phyloP scores from a whole-genome alignment of 2,329 filamentous ascomycete genomes.

The Colletotrichum paranaense region DNA sequence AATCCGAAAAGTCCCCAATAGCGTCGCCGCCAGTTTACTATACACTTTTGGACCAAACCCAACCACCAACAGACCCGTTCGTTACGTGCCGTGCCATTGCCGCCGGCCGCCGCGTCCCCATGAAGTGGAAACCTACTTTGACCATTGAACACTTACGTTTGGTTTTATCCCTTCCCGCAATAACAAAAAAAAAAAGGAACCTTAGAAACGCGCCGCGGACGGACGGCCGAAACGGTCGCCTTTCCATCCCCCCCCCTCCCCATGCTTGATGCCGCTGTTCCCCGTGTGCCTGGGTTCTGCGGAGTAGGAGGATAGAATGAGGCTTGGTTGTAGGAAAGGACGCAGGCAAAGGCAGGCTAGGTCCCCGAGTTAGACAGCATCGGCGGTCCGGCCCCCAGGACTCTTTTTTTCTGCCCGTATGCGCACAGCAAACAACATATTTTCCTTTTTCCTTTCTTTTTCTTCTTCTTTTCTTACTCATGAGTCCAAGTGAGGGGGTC shows the following conservation, averaged over 20 bases:
- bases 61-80: background rate
- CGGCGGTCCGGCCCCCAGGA: constrained; percentile 13
- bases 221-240: background rate
- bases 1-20: no score
- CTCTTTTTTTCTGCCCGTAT: background rate
- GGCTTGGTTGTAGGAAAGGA: background rate
- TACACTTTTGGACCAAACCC: no score
- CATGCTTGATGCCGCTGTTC: no score
- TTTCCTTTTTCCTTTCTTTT: background rate
- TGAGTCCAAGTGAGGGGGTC: background rate
- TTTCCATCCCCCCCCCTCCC: no score
- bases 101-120: no score
- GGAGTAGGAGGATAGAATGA: background rate
- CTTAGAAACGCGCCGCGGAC: background rate
- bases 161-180: background rate
- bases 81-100: background rate
- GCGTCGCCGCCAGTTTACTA: no score
- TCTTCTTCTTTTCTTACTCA: background rate
- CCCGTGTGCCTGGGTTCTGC: no score
- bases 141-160: no score
- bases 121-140: background rate
- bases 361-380: constrained; percentile 16
- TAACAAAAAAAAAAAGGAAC: no score
- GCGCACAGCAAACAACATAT: background rate
- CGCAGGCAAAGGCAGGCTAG: background rate